A percentile compares a stretch with the other conserved stretches of the same genome.
Evolutionary conservation across 805 yeast species (phyloP).

Genomic region (Pichia occidentalis): DNA sequence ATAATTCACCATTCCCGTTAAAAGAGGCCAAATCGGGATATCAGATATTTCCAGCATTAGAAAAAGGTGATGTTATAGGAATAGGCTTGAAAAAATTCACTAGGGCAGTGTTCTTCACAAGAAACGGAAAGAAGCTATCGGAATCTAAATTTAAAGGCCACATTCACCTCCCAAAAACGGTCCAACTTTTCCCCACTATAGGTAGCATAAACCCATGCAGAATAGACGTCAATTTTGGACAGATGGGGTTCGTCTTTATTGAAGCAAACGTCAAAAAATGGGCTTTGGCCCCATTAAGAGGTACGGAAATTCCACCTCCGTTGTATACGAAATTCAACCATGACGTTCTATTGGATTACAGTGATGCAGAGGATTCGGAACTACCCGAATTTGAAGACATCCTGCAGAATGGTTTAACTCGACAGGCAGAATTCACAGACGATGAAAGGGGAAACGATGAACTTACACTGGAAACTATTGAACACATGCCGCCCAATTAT

Average conservation of each 20-base stretch:
- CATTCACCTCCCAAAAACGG: conserved; percentile 60
- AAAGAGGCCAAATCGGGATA: conserved; percentile 4
- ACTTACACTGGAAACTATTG: conserved; percentile 23
- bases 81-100: conserved; percentile 78
- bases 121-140: conserved; percentile 83
- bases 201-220: conserved; percentile 72
- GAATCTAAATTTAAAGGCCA: conserved; percentile 82
- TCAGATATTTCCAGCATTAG: conserved; percentile 43
- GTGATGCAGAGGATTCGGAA: conserved; percentile 47
- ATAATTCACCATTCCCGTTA: conserved; percentile 65
- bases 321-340: conserved; percentile 75
- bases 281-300: conserved; percentile 91
- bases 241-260: conserved; percentile 79
- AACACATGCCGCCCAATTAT: conserved; percentile 18
- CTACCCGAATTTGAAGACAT: conserved; percentile 52
- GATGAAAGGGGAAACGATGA: conserved; percentile 19
- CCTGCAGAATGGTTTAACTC: conserved; percentile 10
- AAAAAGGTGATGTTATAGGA: conserved; percentile 89
- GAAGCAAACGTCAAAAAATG: conserved; percentile 92
- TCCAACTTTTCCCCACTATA: conserved; percentile 75
- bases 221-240: conserved; percentile 90
- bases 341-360: conserved; percentile 66
- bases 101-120: conserved; percentile 86
- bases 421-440: conserved; percentile 10
- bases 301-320: conserved; percentile 89